These are phyloP conservation scores for Rhytidhysteron rufulum DNA, from an alignment of 2,329 filamentous ascomycete genomes.

Conservation along the genomic window DNA sequence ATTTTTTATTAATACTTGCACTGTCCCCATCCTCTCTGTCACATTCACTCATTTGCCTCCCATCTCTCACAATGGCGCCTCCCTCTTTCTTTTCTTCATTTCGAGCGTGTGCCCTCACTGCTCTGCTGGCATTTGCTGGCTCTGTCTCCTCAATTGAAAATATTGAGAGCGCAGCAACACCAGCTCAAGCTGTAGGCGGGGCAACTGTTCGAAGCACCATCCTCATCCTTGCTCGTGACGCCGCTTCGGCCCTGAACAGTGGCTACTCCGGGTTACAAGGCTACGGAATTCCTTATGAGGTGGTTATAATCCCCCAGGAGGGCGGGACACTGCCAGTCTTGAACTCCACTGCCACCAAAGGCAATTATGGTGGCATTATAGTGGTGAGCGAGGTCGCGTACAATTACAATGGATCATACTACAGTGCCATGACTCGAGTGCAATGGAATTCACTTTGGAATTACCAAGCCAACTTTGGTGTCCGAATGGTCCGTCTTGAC, in stretches of 20 bases:
- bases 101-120: constrained; percentile 20
- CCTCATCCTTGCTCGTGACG: constrained; percentile 54
- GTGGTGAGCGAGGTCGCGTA: constrained; percentile 53
- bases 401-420: constrained; percentile 47
- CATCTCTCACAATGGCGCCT: constrained; percentile 20
- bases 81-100: constrained; percentile 17
- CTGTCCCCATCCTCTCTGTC: constrained; percentile 17
- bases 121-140: constrained; percentile 16
- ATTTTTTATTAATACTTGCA: constrained; percentile 27
- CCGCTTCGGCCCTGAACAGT: constrained; percentile 45
- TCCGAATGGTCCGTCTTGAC: constrained; percentile 59
- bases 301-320: constrained; percentile 51
- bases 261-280: constrained; percentile 55
- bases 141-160: constrained; percentile 13
- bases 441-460: constrained; percentile 56
- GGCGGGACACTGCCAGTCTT: constrained; percentile 52
- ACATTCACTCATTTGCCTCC: constrained; percentile 15
- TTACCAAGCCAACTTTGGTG: constrained; percentile 57
- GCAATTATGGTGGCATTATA: constrained; percentile 60
- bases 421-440: constrained; percentile 51
- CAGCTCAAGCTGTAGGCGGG: constrained; percentile 3
- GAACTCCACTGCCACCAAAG: constrained; percentile 45
- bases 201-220: constrained; percentile 44
- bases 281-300: constrained; percentile 59
- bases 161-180: constrained; percentile 10